phyloP scores from a whole-genome alignment of 1,284 basidiomycete species.

The Rhodotorula sp. region DNA sequence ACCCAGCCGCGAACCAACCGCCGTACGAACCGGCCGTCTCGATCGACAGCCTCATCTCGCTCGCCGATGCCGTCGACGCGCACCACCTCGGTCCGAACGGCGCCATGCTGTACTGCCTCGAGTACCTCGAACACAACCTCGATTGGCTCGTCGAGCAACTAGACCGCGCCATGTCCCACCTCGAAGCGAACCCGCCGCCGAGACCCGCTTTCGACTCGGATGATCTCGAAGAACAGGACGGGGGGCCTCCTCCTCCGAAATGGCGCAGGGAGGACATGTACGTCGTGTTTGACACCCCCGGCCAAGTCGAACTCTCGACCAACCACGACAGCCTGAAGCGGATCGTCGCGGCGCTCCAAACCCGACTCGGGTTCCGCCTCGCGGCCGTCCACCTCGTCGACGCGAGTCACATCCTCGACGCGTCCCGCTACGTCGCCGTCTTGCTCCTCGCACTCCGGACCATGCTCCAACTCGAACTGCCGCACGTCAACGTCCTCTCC shows the following conservation, averaged over 20 bases:
- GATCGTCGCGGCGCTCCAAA: conserved; percentile 70
- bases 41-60: conserved; percentile 81
- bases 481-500: conserved; percentile 94
- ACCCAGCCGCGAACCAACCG: conserved; percentile 87
- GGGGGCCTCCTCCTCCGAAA: conserved; percentile 8
- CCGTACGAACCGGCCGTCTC: conserved; percentile 89
- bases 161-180: conserved; percentile 53
- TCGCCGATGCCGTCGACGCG: conserved; percentile 83
- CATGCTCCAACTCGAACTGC: conserved; percentile 97
- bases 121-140: conserved; percentile 91
- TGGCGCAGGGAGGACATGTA: conserved; percentile 66
- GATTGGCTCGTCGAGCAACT: conserved; percentile 86
- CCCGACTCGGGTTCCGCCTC: conserved; percentile 73
- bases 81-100: conserved; percentile 92
- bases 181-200: conserved; percentile 1
- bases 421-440: conserved; percentile 90
- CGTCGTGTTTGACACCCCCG: conserved; percentile 92
- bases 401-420: conserved; percentile 94
- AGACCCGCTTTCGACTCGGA: conserved; percentile 15
- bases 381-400: conserved; percentile 94
- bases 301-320: conserved; percentile 96
- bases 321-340: conserved; percentile 86
- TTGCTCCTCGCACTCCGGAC: conserved; percentile 87
- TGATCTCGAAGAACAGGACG: conserved; percentile 51
- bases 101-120: conserved; percentile 95